phyloP scores from a whole-genome alignment of 176 grass and related monocot species.

The Metroxylon sagu region DNA sequence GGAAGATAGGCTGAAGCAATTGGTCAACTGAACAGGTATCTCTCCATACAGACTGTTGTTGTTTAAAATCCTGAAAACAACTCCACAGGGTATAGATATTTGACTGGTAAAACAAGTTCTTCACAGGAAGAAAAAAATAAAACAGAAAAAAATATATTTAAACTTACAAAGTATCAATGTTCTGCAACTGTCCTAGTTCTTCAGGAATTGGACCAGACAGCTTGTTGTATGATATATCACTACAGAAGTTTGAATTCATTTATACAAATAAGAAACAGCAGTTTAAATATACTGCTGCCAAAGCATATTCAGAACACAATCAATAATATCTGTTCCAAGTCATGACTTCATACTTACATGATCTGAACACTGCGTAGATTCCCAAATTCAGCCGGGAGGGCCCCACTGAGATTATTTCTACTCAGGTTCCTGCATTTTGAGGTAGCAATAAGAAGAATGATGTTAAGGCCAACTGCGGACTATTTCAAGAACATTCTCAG shows the following conservation, averaged over 20 bases:
- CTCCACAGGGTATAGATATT: slow-evolving; percentile 1
- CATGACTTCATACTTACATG: slow-evolving; percentile 45
- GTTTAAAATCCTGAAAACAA: slow-evolving; percentile 69
- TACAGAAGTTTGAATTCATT: slow-evolving; percentile 26
- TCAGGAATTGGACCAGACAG: slow-evolving; percentile 69
- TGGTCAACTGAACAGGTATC: slow-evolving; percentile 73
- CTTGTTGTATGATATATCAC: slow-evolving; percentile 76
- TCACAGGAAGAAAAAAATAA: slow-evolving; percentile 12
- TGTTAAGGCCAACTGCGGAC: background rate
- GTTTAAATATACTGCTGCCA: too few species aligned
- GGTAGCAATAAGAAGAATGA: background rate
- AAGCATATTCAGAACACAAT: too few species aligned
- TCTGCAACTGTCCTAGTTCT: slow-evolving; percentile 88
- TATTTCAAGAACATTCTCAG: too few species aligned
- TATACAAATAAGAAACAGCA: background rate
- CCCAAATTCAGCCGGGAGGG: slow-evolving; percentile 80
- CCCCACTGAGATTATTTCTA: slow-evolving; percentile 66
- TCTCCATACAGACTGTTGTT: slow-evolving; percentile 85
- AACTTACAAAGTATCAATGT: slow-evolving; percentile 82
- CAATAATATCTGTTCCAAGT: too few species aligned
- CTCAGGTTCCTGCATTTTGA: slow-evolving; percentile 59
- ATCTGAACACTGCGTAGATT: slow-evolving; percentile 91
- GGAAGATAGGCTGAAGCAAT: slow-evolving; percentile 85
- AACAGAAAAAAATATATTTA: background rate
- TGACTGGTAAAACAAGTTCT: background rate